phyloP scores from a whole-genome alignment of 331 rosid species.

The Saraca asoca region DNA sequence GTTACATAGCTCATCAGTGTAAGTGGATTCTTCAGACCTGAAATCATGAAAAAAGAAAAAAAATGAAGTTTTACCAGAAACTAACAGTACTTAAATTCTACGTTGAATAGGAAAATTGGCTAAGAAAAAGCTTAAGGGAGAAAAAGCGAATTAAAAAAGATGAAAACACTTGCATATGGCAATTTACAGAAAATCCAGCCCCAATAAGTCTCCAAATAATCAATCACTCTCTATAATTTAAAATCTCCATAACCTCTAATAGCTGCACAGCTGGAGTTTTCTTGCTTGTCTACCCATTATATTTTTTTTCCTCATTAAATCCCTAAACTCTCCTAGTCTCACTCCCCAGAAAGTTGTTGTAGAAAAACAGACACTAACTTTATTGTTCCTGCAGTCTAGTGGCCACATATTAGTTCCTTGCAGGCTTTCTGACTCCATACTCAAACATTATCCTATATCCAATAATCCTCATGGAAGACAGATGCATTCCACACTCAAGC shows the following conservation, averaged over 20 bases:
- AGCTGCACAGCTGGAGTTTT: background rate
- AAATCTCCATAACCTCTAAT: background rate
- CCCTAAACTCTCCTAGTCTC: background rate
- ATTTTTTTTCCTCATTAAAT: background rate
- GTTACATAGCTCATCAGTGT: slow-evolving; percentile 91
- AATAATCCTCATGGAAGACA: background rate
- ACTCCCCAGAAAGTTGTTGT: background rate
- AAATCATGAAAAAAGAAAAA: slow-evolving; percentile 34
- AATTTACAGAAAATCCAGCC: slow-evolving; percentile 22
- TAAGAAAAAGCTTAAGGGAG: background rate
- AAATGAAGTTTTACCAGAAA: slow-evolving; percentile 16
- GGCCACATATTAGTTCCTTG: background rate
- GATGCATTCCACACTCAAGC: no score
- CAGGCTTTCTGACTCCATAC: background rate
- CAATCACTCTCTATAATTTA: slow-evolving; percentile 2
- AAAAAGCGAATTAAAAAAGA: background rate
- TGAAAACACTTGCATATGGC: slow-evolving; percentile 19
- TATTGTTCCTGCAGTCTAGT: background rate
- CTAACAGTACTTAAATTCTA: slow-evolving; percentile 16
- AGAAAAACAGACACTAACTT: background rate
- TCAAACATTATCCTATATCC: background rate
- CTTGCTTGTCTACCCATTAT: background rate
- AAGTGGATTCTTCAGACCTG: slow-evolving; percentile 95
- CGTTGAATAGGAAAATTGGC: slow-evolving; percentile 3
- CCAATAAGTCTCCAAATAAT: background rate